A percentile compares a stretch with the other conserved stretches of the same genome.
Evolutionary conservation across 163 green algal species (phyloP).

Genomic region (Scenedesmus sp.): DNA sequence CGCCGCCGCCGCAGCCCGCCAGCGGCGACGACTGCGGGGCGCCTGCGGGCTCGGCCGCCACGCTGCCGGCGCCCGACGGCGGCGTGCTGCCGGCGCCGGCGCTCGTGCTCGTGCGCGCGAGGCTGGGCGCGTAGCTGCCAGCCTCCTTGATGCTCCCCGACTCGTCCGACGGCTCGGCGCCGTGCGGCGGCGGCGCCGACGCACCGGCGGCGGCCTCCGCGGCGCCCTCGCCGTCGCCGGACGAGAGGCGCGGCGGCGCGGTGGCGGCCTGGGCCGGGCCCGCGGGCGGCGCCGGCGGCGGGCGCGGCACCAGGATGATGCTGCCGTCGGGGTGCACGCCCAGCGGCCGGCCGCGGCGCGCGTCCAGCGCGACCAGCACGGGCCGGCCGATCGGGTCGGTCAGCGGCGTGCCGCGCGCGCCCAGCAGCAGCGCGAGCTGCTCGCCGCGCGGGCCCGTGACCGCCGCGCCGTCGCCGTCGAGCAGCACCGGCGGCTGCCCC

Average conservation of each 20-base stretch:
- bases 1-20: no score
- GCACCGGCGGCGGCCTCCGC: background rate
- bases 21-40: no score
- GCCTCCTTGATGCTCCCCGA: background rate
- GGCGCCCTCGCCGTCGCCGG: background rate
- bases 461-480: background rate
- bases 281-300: background rate
- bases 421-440: constrained; percentile 21
- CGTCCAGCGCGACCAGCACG: background rate
- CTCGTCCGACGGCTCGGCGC: no score
- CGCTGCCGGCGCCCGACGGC: background rate
- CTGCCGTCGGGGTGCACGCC: constrained; percentile 23
- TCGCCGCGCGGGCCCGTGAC: background rate
- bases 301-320: constrained; percentile 11
- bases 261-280: no score
- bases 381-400: constrained; percentile 3
- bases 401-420: background rate
- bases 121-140: constrained; percentile 11
- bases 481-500: background rate
- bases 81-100: background rate
- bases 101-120: background rate
- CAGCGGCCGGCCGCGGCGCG: background rate
- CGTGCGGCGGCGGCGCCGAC: background rate
- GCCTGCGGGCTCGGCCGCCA: background rate
- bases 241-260: no score